Conservation (phyloP, 768 basidiomycete genomes). For the Collybia nuda region DNA sequence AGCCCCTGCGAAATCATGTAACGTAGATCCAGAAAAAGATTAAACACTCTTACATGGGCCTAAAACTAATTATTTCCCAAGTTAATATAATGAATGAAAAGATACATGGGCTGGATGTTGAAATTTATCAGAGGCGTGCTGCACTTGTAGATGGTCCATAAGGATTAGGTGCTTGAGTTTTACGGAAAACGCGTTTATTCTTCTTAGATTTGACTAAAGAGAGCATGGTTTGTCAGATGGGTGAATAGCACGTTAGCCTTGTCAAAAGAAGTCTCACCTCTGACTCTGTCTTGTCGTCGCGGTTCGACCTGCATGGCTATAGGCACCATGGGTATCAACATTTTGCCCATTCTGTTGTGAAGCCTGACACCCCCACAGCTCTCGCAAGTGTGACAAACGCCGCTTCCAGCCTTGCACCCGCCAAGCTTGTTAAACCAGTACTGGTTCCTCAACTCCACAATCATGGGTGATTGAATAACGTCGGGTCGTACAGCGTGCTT, state of each 20-base stretch:
- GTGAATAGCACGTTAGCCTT: too few species aligned
- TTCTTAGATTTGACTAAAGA: slow-evolving; percentile 7
- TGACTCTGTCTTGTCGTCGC: background rate
- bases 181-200: slow-evolving; percentile 4
- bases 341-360: background rate
- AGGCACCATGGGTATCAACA: background rate
- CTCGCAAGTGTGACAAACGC: slow-evolving; percentile 12
- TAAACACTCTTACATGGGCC: too few species aligned
- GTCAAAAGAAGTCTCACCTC: background rate
- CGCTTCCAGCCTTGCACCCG: slow-evolving; percentile 9
- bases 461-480: slow-evolving; percentile 7
- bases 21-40: too few species aligned
- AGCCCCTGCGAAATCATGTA: too few species aligned
- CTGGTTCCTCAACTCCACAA: slow-evolving; percentile 15
- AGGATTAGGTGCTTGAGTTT: slow-evolving; percentile 1
- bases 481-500: slow-evolving; percentile 13
- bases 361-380: slow-evolving; percentile 10
- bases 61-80: too few species aligned
- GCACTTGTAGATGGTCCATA: slow-evolving; percentile 8
- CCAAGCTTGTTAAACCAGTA: slow-evolving; percentile 19
- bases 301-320: background rate
- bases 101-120: too few species aligned
- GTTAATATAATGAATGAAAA: too few species aligned
- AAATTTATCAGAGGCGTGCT: background rate
- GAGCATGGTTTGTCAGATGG: background rate